Conservation (phyloP, 2,329 filamentous ascomycete species). For the Chaetomium globosum region DNA sequence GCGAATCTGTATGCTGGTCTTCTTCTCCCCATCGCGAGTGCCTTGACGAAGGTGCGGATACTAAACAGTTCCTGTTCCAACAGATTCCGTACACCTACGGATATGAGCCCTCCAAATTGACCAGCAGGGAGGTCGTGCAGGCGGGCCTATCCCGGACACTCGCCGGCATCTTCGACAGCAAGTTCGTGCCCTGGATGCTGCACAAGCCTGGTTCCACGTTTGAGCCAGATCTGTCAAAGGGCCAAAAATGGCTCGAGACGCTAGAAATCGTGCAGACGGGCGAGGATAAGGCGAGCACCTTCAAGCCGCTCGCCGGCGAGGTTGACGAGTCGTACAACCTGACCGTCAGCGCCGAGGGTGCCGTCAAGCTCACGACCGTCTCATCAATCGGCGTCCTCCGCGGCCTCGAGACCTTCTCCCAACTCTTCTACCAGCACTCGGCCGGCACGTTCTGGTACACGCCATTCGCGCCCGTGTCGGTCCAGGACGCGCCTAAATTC, state of each 20-base stretch:
- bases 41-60: slow-evolving; percentile 34
- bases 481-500: slow-evolving; percentile 75
- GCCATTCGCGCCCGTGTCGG: slow-evolving; percentile 67
- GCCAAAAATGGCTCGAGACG: slow-evolving; percentile 56
- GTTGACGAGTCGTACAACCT: slow-evolving; percentile 78
- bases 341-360: slow-evolving; percentile 59
- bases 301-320: slow-evolving; percentile 63
- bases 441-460: slow-evolving; percentile 65
- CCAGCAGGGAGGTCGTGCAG: slow-evolving; percentile 58
- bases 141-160: slow-evolving; percentile 62
- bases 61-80: slow-evolving; percentile 43
- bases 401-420: slow-evolving; percentile 74
- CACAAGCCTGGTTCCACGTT: slow-evolving; percentile 64
- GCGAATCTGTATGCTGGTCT: slow-evolving; percentile 56
- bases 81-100: slow-evolving; percentile 55
- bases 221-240: slow-evolving; percentile 58
- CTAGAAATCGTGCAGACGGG: slow-evolving; percentile 65
- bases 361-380: slow-evolving; percentile 63
- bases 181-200: slow-evolving; percentile 79
- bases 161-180: slow-evolving; percentile 65
- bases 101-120: slow-evolving; percentile 49
- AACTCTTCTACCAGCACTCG: slow-evolving; percentile 77
- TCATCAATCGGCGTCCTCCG: slow-evolving; percentile 70
- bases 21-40: slow-evolving; percentile 41
- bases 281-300: slow-evolving; percentile 55